A percentile compares a stretch with the other conserved stretches of the same genome.
phyloP scores from a whole-genome alignment of 2,329 filamentous ascomycete genomes.

The Ophiocordyceps sinensis region DNA sequence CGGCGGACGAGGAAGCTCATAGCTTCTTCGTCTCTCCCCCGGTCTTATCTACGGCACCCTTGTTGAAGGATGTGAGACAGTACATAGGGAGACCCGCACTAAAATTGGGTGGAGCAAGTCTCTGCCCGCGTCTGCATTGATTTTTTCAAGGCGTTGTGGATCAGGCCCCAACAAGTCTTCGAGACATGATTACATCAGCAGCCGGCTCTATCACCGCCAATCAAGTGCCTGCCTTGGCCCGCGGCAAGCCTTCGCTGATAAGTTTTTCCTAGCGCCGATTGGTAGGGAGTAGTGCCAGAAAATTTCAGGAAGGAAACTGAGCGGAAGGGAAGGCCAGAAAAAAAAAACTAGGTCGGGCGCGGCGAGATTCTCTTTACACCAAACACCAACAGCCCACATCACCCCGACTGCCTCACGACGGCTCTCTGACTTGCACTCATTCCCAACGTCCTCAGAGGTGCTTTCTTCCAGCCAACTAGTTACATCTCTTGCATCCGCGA shows the following conservation, averaged over 20 bases:
- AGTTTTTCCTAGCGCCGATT: constrained; percentile 8
- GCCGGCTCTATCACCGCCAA: neutral
- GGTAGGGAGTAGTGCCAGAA: constrained; percentile 6
- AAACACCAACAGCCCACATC: constrained; percentile 7
- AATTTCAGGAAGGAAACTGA: constrained; percentile 5
- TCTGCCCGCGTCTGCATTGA: too few species aligned
- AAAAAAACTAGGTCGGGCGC: constrained; percentile 8
- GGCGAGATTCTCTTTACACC: constrained; percentile 10
- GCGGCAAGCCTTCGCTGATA: neutral
- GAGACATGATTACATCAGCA: neutral
- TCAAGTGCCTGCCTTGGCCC: neutral
- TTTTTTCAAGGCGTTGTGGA: too few species aligned
- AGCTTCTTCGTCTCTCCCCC: too few species aligned
- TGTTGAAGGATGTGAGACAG: too few species aligned
- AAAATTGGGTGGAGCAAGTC: too few species aligned
- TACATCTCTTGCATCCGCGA: neutral
- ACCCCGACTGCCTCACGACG: constrained; percentile 3
- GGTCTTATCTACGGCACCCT: too few species aligned
- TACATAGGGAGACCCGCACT: too few species aligned
- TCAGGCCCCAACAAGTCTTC: neutral
- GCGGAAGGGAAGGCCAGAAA: constrained; percentile 6
- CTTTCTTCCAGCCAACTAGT: neutral
- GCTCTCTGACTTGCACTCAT: constrained; percentile 14
- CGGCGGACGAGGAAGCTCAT: too few species aligned
- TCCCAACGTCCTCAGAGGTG: constrained; percentile 10